Percentiles rank a stretch among this genome's conserved stretches.
Evolutionary conservation across 495 filamentous ascomycete species (phyloP).

Genomic region (Penicillium paradoxum): DNA sequence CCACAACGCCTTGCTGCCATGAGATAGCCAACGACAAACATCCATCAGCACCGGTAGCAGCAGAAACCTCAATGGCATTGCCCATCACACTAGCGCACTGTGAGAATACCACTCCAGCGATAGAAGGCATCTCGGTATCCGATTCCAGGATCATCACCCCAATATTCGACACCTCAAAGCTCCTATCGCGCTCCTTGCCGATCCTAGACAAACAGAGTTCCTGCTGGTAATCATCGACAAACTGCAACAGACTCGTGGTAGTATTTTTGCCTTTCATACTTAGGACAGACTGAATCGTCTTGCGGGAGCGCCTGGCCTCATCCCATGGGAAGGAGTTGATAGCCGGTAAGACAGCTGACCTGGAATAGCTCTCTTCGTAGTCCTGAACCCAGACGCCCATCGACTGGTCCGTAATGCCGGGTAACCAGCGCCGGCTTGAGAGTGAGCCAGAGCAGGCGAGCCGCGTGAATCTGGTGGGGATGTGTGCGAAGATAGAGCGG

Average conservation of each 20-base stretch:
- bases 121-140: constrained; percentile 18
- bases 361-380: constrained; percentile 14
- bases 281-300: constrained; percentile 25
- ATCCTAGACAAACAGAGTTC: constrained; percentile 30
- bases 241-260: constrained; percentile 34
- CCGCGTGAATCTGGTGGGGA: constrained; percentile 19
- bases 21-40: constrained; percentile 31
- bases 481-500: constrained; percentile 26
- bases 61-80: constrained; percentile 32
- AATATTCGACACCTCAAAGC: constrained; percentile 46
- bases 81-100: constrained; percentile 43
- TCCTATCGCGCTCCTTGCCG: constrained; percentile 27
- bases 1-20: constrained; percentile 39
- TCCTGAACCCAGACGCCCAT: constrained; percentile 39
- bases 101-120: constrained; percentile 39
- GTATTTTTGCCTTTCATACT: constrained; percentile 30
- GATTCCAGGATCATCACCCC: constrained; percentile 28
- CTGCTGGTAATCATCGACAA: constrained; percentile 27
- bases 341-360: neutral
- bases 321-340: constrained; percentile 29
- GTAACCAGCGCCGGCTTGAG: constrained; percentile 33
- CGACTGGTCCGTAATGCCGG: constrained; percentile 26
- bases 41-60: constrained; percentile 37
- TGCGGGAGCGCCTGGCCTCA: constrained; percentile 30
- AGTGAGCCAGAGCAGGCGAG: constrained; percentile 24